Evolutionary conservation across 768 basidiomycete genomes (phyloP), one percentile per base, ranked within the genome.

Genomic region (Lactarius tabidus): DNA sequence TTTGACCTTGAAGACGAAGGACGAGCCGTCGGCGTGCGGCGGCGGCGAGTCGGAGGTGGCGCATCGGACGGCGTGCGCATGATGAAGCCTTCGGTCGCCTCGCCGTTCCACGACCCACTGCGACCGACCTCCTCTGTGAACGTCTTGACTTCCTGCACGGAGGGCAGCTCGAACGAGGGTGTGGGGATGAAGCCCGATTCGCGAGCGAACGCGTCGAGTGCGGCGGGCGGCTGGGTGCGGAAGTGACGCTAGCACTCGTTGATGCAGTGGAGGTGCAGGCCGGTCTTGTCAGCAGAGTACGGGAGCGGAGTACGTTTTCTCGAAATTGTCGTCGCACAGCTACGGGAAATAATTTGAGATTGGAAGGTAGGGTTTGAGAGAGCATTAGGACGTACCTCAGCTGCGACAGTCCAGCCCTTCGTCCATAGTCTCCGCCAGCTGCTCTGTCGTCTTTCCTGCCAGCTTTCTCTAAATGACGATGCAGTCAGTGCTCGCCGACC

Each of bases 1-100:
- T 74, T 99, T 99, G 78, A 98, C 83, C 74, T 99, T 99, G 87
- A 97, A 98, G 83, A 99, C 98, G 81, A 98, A 96, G 0, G 93
- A 89, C 2, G 90, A 85, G 35, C 89, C 92, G 1, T 87, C 76
- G 0, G 81, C 74, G 72, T 98, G 96, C 0, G 94, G 95, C 1
- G 84, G 81, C n/a, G n/a, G n/a, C 3, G 61, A 57, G 23, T 68
- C 60, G n/a, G 72, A 65, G n/a, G 69, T 71, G 3, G 79, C 80
- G 59, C 75, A 76, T n/a, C 78, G 68, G 69, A 93, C 84, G 66
- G 79, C 2, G 89, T 88, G 64, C 95, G 87, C 12, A 97, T 93
- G 71, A 98, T 96, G 73, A 98, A 98, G 3, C 95, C 95, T 72
- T 98, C 95, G 38, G 97, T 84, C 0, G 88, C 79, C 69, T 94